Evolutionary conservation across 352 stramenopile species (phyloP).

Genomic region (Phytophthora uliginosa): DNA sequence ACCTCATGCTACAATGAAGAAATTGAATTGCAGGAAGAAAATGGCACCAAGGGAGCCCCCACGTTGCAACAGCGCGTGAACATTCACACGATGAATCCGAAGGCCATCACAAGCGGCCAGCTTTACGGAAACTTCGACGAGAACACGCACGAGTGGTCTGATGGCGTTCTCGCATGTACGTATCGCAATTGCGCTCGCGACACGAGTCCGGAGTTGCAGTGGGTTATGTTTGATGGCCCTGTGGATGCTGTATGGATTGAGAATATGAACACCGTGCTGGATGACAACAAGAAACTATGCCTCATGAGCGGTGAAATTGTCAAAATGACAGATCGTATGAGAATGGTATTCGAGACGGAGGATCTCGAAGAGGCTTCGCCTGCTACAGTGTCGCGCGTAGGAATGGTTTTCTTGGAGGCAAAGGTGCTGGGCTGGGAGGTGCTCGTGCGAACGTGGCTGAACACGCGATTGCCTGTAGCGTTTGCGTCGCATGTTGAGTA

Average conservation of each 20-base stretch:
- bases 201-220: slow-evolving; percentile 90
- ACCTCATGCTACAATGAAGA: slow-evolving; percentile 74
- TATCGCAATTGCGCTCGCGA: slow-evolving; percentile 94
- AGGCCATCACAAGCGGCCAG: slow-evolving; percentile 95
- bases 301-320: slow-evolving; percentile 97
- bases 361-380: slow-evolving; percentile 91
- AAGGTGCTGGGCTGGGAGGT: slow-evolving; percentile 94
- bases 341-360: slow-evolving; percentile 97
- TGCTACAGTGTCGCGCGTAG: slow-evolving; percentile 93
- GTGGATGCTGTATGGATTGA: slow-evolving; percentile 97
- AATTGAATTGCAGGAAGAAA: slow-evolving; percentile 29
- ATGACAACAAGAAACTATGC: slow-evolving; percentile 96
- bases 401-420: slow-evolving; percentile 95
- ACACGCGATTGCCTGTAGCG: slow-evolving; percentile 51
- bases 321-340: slow-evolving; percentile 95
- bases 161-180: slow-evolving; percentile 95
- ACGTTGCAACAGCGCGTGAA: slow-evolving; percentile 73
- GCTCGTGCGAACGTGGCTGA: slow-evolving; percentile 90
- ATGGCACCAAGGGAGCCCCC: slow-evolving; percentile 34
- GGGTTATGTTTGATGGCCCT: slow-evolving; percentile 95
- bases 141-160: slow-evolving; percentile 96
- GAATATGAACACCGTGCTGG: slow-evolving; percentile 97
- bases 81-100: slow-evolving; percentile 95
- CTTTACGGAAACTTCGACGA: slow-evolving; percentile 96
- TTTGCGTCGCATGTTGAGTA: slow-evolving; percentile 51